A percentile compares a stretch with the other conserved stretches of the same genome.
These are phyloP conservation scores for Caryopteris hybrid DNA, from an alignment of 305 asterid genomes.

Conservation along the genomic window DNA sequence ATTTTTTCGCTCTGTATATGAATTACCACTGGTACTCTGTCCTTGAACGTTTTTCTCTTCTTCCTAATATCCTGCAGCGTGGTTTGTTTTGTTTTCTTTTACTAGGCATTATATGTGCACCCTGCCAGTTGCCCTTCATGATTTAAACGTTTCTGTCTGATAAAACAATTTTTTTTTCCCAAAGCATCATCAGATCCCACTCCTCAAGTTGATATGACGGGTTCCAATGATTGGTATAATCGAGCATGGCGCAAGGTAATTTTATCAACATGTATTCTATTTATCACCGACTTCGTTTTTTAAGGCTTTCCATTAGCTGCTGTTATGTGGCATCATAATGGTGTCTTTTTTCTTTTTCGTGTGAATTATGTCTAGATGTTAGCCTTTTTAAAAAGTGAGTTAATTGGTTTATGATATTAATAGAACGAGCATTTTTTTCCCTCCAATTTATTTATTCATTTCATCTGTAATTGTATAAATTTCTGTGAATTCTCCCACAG, in stretches of 20 bases:
- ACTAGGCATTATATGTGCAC: neutral
- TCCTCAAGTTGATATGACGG: conserved; percentile 25
- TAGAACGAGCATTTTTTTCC: too few relatives aligned
- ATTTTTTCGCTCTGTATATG: neutral
- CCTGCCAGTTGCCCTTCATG: neutral
- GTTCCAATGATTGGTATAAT: conserved; percentile 35
- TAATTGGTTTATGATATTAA: too few relatives aligned
- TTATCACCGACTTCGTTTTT: too few relatives aligned
- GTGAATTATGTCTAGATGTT: neutral
- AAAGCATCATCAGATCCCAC: conserved; percentile 23
- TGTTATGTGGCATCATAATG: neutral
- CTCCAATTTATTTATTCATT: too few relatives aligned
- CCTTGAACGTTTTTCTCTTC: neutral
- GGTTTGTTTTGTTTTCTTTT: neutral
- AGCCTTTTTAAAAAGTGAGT: neutral
- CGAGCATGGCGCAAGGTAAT: conserved; percentile 30
- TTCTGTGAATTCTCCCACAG: conserved; percentile 20
- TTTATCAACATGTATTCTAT: neutral
- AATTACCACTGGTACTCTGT: neutral
- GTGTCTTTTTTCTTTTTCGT: neutral
- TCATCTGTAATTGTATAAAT: neutral
- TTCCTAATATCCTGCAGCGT: neutral
- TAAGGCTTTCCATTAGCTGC: too few relatives aligned
- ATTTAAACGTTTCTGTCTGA: neutral
- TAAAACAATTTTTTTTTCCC: neutral